A percentile compares a stretch with the other conserved stretches of the same genome.
These are phyloP conservation scores for Boletus rubroflammeus DNA, from an alignment of 768 basidiomycete species.

Conservation along the genomic window DNA sequence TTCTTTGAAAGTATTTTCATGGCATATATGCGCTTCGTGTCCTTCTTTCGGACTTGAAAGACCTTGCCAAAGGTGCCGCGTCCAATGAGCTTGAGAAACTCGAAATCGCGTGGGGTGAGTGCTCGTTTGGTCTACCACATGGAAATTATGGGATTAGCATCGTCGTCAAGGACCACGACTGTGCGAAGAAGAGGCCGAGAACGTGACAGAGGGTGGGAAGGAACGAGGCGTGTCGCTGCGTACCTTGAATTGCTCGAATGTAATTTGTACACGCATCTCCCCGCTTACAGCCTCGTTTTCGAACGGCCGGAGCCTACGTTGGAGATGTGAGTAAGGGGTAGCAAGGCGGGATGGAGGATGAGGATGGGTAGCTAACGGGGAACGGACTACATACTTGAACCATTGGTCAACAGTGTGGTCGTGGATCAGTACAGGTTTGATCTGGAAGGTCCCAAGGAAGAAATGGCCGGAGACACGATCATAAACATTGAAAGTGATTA, in stretches of 20 bases:
- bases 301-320: constrained; percentile 61
- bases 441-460: constrained; percentile 88
- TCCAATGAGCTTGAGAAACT: constrained; percentile 98
- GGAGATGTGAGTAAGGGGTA: constrained; percentile 13
- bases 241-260: constrained; percentile 89
- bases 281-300: constrained; percentile 85
- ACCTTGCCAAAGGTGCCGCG: constrained; percentile 98
- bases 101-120: constrained; percentile 93
- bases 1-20: constrained; percentile 99
- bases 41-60: constrained; percentile 97
- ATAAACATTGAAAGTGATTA: constrained; percentile 87
- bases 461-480: constrained; percentile 82
- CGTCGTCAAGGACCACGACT: constrained; percentile 19
- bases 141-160: constrained; percentile 16
- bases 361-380: constrained; percentile 13
- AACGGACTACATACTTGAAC: constrained; percentile 72
- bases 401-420: constrained; percentile 96
- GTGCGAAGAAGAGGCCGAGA: constrained; percentile 24
- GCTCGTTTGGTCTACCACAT: constrained; percentile 69
- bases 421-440: constrained; percentile 87
- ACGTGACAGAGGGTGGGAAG: constrained; percentile 26
- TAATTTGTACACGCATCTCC: constrained; percentile 92
- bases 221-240: constrained; percentile 14
- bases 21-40: constrained; percentile 98
- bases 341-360: constrained; percentile 7